Evolutionary conservation across 805 yeast genomes (phyloP).

Genomic region (Ogataea nonfermentans): DNA sequence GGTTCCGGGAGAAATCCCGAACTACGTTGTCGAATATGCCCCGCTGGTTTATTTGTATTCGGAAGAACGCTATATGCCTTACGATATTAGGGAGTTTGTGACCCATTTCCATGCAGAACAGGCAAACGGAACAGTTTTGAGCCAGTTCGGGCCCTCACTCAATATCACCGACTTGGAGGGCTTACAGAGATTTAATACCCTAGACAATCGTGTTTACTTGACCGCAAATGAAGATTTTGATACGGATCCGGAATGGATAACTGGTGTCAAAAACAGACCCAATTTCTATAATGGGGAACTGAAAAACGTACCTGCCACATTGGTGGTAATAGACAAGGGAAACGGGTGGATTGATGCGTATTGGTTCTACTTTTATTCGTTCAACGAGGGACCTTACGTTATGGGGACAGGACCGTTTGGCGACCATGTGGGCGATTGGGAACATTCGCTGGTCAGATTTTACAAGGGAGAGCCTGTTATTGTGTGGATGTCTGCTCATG

Average conservation of each 20-base stretch:
- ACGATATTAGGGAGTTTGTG: slow-evolving; percentile 71
- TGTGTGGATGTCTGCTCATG: slow-evolving; percentile 97
- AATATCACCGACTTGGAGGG: slow-evolving; percentile 34
- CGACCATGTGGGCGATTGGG: slow-evolving; percentile 98
- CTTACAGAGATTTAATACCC: slow-evolving; percentile 33
- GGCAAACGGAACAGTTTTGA: slow-evolving; percentile 44
- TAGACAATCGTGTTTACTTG: slow-evolving; percentile 45
- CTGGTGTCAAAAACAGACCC: slow-evolving; percentile 70
- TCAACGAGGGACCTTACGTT: slow-evolving; percentile 92
- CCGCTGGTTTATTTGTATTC: slow-evolving; percentile 86
- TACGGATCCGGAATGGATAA: slow-evolving; percentile 77
- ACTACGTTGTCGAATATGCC: slow-evolving; percentile 58
- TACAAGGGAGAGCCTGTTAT: slow-evolving; percentile 75
- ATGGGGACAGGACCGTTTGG: slow-evolving; percentile 99
- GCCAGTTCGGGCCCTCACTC: slow-evolving; percentile 24
- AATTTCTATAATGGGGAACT: slow-evolving; percentile 69
- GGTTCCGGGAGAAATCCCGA: slow-evolving; percentile 57
- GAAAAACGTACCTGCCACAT: slow-evolving; percentile 71
- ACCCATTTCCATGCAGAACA: slow-evolving; percentile 59
- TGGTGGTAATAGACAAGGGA: slow-evolving; percentile 87
- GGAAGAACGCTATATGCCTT: slow-evolving; percentile 85
- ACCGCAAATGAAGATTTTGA: slow-evolving; percentile 71
- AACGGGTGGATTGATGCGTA: slow-evolving; percentile 93
- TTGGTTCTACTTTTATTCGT: slow-evolving; percentile 95
- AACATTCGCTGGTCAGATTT: slow-evolving; percentile 85